Base-by-base conservation (phyloP, 1,284 basidiomycete species). In the Ustilago curta region DNA sequence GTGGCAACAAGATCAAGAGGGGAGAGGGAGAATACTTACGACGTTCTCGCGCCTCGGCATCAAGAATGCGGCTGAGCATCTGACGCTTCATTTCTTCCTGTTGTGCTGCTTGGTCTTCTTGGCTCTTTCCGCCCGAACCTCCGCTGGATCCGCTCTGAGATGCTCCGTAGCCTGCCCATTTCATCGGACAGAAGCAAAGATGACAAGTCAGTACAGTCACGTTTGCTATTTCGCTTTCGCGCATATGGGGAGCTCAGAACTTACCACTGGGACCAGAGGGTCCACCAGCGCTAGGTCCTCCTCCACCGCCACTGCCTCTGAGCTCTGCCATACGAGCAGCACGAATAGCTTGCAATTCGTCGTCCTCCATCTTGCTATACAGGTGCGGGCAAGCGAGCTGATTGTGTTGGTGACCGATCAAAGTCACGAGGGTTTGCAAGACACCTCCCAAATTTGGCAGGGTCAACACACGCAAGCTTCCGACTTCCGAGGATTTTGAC, bases 31-130 rank as follows among this genome's bases (percentile, higher is more conserved):
- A 14, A 21, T 2, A 88, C 94, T 85, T 87, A 98, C 96, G 87
- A 85, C 96, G 88, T 87, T 97, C 96, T 67, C 95, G 88, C 37
- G 96, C 96, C 63, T 90, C 91, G 12, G 89, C 86, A 79, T 96
- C 94, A 43, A 98, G 88, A 67, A 98, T 91, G 5, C 93, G 93
- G n/a, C 91, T 90, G 83, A 98, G 90, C 84, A 97, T 87, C 77
- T 85, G 85, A 64, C 88, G 84, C 91, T 92, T 84, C 79, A 82
- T 77, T 68, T 86, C 86, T 37, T 87, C 85, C 66, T 83, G 80
- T 54, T 85, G 80, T 4, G 85, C 85, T 27, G 77, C 72, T 40
- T 83, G 76, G 8, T 84, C 83, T 48, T 84, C 78, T n/a, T 77
- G 72, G 25, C 37, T 62, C 32, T 77, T 67, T 76, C 83, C 63